Conservation (phyloP, 116 monocot species). For the Zostera marina region DNA sequence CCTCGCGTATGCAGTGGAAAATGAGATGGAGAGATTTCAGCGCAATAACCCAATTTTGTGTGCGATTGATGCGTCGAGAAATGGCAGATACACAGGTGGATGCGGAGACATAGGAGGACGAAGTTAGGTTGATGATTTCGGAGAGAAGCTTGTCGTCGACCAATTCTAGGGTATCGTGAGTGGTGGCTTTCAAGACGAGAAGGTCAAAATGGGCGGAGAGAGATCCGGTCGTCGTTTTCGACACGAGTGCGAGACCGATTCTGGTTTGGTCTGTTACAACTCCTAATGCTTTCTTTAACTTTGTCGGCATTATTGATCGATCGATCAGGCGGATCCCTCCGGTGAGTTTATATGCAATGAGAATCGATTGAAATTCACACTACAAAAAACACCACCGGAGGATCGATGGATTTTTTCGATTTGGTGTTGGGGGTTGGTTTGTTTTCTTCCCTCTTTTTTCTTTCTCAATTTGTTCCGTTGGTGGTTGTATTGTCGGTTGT, state of each 20-base stretch:
- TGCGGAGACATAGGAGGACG: constrained; percentile 18
- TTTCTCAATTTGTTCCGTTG: no score
- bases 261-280: constrained; percentile 61
- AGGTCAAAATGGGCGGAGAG: constrained; percentile 28
- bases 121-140: constrained; percentile 25
- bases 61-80: constrained; percentile 42
- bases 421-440: no score
- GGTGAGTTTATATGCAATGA: no score
- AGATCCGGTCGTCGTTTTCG: constrained; percentile 3
- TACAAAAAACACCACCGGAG: no score
- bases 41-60: constrained; percentile 50
- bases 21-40: constrained; percentile 46
- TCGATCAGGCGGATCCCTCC: no score
- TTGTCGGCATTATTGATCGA: constrained; percentile 29
- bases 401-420: no score
- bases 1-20: constrained; percentile 19
- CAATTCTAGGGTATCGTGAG: constrained; percentile 22
- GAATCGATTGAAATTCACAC: background rate
- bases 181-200: constrained; percentile 55
- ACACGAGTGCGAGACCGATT: constrained; percentile 40
- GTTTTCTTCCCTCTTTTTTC: no score
- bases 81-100: constrained; percentile 17
- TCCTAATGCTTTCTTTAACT: constrained; percentile 32
- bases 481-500: no score
- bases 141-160: constrained; percentile 15